Evolutionary conservation across 108 stramenopile genomes (phyloP), one percentile per base, ranked within the genome.

Genomic region (Asterionellopsis glacialis): DNA sequence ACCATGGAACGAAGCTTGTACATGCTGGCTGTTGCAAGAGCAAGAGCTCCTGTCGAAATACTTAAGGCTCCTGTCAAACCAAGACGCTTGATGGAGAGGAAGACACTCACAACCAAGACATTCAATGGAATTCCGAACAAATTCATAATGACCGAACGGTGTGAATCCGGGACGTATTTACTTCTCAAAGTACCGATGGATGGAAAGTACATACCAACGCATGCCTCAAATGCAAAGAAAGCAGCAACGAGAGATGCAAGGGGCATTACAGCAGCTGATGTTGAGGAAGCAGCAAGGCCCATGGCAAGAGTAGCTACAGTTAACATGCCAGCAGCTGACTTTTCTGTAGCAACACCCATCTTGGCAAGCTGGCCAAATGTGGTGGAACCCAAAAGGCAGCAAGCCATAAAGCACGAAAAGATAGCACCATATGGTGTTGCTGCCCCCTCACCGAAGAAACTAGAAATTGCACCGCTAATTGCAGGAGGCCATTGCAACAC

Each of bases 151-250:
- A 96, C 91, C 11, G 89, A 85, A 40, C 98, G 86, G 45, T 95
- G 87, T 22, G 83, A 80, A 41, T 99, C 96, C 3, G 97, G 96
- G 28, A 99, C 78, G 73, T 96, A 95, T 74, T 94, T 96, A 26
- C 91, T 85, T 21, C 97, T 92, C 15, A 97, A 76, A 13, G 94
- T 97, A 19, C 94, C 97, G 57, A 98, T 95, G 14, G 84, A 71
- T 1, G 98, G 97, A 66, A 96, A 97, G 69, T 98, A 99, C 76
- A 96, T 81, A 12, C 98, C 98, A 9, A 98, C 96, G 70, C 94
- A 95, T 1, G 88, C 88, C 67, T 99, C 98, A 79, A 98, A 99
- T 7, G 84, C 68, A 77, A 97, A 95, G 53, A 67, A 59, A 19
- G 26, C 50, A 38, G 50, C 58, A 22, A 76, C 82, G 6, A 80